These are phyloP conservation scores for Exophiala xenobiotica DNA, from an alignment of 2,329 filamentous ascomycete genomes.

Conservation along the genomic window DNA sequence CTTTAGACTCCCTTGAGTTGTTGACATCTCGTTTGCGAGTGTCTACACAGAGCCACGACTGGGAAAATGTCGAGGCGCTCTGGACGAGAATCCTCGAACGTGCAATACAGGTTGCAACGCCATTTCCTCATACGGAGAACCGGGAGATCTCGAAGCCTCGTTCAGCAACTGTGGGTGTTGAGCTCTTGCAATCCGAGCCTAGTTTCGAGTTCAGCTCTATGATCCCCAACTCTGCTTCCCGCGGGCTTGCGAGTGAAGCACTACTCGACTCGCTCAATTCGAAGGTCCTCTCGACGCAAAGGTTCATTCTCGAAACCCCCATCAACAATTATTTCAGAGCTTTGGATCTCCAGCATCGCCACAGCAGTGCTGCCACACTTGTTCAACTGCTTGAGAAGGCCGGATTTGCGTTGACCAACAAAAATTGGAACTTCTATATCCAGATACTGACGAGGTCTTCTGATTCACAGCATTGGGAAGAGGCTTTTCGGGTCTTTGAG, in stretches of 20 bases:
- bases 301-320: constrained; percentile 50
- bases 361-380: constrained; percentile 51
- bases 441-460: constrained; percentile 63
- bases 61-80: constrained; percentile 17
- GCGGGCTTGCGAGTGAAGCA: background rate
- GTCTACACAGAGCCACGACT: constrained; percentile 5
- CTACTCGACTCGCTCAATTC: constrained; percentile 8
- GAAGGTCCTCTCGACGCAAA: constrained; percentile 41
- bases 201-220: constrained; percentile 17
- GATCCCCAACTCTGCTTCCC: constrained; percentile 7
- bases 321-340: constrained; percentile 55
- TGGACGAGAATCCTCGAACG: constrained; percentile 22
- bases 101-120: constrained; percentile 11
- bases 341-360: constrained; percentile 54
- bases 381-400: constrained; percentile 58
- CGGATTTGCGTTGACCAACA: constrained; percentile 73
- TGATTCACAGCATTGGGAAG: constrained; percentile 52
- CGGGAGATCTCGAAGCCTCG: background rate
- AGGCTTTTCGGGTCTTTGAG: constrained; percentile 74
- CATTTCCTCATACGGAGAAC: background rate
- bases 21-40: constrained; percentile 20
- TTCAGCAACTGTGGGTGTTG: background rate
- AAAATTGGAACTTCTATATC: constrained; percentile 79
- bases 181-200: background rate
- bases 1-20: constrained; percentile 35